Conservation (phyloP, 371 early-diverging fungal genomes). For the Mucor sp. region DNA sequence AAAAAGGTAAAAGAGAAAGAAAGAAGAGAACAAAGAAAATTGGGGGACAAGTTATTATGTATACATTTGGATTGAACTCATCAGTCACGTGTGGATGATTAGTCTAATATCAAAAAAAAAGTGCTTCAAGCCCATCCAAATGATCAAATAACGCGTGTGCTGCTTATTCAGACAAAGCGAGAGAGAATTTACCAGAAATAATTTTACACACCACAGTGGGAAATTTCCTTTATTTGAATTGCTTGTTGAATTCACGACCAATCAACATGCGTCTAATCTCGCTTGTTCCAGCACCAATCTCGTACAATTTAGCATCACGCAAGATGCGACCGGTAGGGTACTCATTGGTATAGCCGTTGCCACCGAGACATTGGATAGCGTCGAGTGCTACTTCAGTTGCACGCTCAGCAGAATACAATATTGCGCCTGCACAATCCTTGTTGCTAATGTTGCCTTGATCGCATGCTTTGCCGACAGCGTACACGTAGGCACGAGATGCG, state of each 20-base stretch:
- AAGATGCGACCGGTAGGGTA: conserved; percentile 92
- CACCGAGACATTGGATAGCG: conserved; percentile 95
- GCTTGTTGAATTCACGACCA: conserved; percentile 77
- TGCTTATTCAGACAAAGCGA: neutral
- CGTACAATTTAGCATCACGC: conserved; percentile 96
- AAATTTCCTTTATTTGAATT: conserved; percentile 29
- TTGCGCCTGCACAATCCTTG: conserved; percentile 96
- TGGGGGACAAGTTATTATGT: neutral
- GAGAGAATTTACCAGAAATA: conserved; percentile 3
- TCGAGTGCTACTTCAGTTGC: conserved; percentile 95
- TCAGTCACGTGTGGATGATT: neutral
- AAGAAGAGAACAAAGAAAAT: conserved; percentile 8
- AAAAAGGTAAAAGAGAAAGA: conserved; percentile 6
- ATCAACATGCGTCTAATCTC: conserved; percentile 98
- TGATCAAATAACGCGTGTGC: neutral
- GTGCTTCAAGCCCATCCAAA: neutral
- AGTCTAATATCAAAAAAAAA: neutral
- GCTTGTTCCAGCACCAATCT: conserved; percentile 98
- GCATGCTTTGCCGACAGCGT: conserved; percentile 89
- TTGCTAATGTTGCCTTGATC: conserved; percentile 81
- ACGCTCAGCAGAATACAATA: conserved; percentile 94
- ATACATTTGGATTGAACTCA: neutral
- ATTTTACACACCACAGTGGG: neutral
- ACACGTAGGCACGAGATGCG: conserved; percentile 91
- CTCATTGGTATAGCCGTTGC: conserved; percentile 97